Percentiles rank a stretch among this genome's conserved stretches.
Conservation (phyloP, 768 basidiomycete genomes). For the Pleurotus platypus region DNA sequence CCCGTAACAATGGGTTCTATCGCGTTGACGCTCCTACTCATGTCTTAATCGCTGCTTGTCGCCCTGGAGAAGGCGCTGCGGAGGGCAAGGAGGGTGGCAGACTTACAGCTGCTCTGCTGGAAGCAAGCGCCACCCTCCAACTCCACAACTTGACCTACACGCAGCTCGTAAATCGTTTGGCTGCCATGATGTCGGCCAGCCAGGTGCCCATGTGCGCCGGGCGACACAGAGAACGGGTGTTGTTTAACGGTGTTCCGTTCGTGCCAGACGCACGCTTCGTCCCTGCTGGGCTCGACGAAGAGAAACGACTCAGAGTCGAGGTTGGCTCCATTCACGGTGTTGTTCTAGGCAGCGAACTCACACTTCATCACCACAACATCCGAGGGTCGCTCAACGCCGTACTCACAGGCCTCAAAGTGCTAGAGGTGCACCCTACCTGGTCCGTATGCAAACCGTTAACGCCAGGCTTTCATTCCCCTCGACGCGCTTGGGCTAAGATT, state of each 20-base stretch:
- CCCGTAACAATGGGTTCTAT: slow-evolving; percentile 40
- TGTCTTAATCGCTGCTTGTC: slow-evolving; percentile 55
- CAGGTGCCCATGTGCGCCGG: slow-evolving; percentile 55
- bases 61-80: slow-evolving; percentile 47
- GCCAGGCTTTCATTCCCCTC: slow-evolving; percentile 23
- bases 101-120: slow-evolving; percentile 56
- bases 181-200: slow-evolving; percentile 29
- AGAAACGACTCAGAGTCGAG: slow-evolving; percentile 41
- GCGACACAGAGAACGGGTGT: slow-evolving; percentile 37
- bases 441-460: slow-evolving; percentile 45
- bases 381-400: slow-evolving; percentile 54
- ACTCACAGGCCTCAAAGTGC: slow-evolving; percentile 46
- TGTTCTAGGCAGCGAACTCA: slow-evolving; percentile 59
- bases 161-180: slow-evolving; percentile 43
- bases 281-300: slow-evolving; percentile 35
- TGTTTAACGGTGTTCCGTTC: slow-evolving; percentile 60
- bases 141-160: slow-evolving; percentile 52
- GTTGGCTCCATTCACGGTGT: slow-evolving; percentile 63
- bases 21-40: slow-evolving; percentile 38
- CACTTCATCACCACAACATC: slow-evolving; percentile 59
- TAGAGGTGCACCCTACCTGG: slow-evolving; percentile 56
- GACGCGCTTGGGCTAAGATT: slow-evolving; percentile 49
- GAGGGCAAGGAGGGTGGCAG: slow-evolving; percentile 63
- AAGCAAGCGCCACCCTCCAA: slow-evolving; percentile 38
- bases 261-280: slow-evolving; percentile 43